Evolutionary conservation across 352 stramenopile genomes (phyloP).

Genomic region (Phytophthora melonis): DNA sequence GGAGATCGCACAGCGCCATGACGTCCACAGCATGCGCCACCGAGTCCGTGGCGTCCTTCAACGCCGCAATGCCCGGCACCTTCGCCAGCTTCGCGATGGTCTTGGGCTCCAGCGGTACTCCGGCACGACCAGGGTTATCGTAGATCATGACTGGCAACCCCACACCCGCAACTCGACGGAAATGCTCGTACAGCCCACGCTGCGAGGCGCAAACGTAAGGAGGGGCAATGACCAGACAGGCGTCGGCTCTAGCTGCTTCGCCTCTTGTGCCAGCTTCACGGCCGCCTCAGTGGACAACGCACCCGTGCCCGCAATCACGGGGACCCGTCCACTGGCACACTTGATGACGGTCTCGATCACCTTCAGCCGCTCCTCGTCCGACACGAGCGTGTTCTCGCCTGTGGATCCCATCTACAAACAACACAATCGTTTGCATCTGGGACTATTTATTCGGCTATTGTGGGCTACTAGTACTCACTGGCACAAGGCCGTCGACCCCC

Average conservation of each 20-base stretch:
- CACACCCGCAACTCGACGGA: constrained; percentile 77
- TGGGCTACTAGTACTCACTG: constrained; percentile 27
- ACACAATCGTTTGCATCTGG: not conserved
- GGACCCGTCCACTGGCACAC: constrained; percentile 80
- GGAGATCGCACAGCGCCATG: constrained; percentile 85
- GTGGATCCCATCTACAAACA: constrained; percentile 91
- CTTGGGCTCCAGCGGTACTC: constrained; percentile 92
- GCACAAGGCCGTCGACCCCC: constrained; percentile 96
- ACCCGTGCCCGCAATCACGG: constrained; percentile 95
- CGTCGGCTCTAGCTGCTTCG: constrained; percentile 93
- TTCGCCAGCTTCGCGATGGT: constrained; percentile 92
- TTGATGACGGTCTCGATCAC: constrained; percentile 92
- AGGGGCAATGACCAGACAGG: constrained; percentile 94
- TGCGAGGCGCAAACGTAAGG: constrained; percentile 98
- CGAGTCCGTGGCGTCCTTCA: constrained; percentile 97
- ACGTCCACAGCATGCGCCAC: constrained; percentile 87
- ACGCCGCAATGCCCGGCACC: constrained; percentile 94
- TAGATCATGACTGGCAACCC: constrained; percentile 95
- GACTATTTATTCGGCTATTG: not conserved
- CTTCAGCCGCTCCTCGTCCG: constrained; percentile 92
- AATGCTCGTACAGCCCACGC: constrained; percentile 93
- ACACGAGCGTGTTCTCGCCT: constrained; percentile 94
- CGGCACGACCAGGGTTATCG: constrained; percentile 97
- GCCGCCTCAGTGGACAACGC: constrained; percentile 90
- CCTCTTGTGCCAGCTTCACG: constrained; percentile 71